Evolutionary conservation across 2,329 filamentous ascomycete genomes (phyloP), one percentile per base, ranked within the genome.

Genomic region (Cadophora sp.): DNA sequence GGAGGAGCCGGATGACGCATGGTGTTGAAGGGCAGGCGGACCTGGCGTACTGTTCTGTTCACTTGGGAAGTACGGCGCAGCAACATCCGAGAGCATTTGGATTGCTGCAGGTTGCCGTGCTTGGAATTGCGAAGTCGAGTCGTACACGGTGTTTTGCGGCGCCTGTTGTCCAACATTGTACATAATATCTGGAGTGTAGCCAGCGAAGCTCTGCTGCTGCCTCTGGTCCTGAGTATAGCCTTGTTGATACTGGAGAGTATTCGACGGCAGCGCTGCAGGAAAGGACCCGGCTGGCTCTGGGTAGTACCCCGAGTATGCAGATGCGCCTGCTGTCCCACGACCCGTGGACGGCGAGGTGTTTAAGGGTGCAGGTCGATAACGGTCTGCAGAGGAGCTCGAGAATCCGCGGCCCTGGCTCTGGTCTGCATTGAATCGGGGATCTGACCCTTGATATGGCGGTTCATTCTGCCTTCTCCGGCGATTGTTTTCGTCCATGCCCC

Each of bases 401-500:
- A 76, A 74, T 1, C 68, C 70, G 43, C 75, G 72, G 4, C 70
- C 71, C 62, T 74, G 76, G 41, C 69, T 67, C 50, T 73, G 74
- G 27, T 74, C 73, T 33, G 69, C 60, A 62, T 82, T 77, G 72
- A 85, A 88, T 79, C 85, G 83, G 61, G 82, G 78, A 78, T 82
- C 83, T 79, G 84, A 84, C 76, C 82, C 80, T 76, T 87, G 83
- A 81, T 90, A 89, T 80, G 85, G 84, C 81, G 86, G 84, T 81
- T 91, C 91, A 86, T 91, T 87, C 83, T 91, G 90, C 86, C 91
- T 90, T 83, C 89, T 85, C 77, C 88, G 84, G 78, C 86, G 88
- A 80, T 87, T 87, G 82, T 89, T 87, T 81, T 91, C 89, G 84
- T 95, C 92, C 92, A 96, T 96, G 78, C 87, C 89, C 81, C 80